phyloP scores from a whole-genome alignment of 306 rosid genomes.

The Hylodesmum podocarpum region DNA sequence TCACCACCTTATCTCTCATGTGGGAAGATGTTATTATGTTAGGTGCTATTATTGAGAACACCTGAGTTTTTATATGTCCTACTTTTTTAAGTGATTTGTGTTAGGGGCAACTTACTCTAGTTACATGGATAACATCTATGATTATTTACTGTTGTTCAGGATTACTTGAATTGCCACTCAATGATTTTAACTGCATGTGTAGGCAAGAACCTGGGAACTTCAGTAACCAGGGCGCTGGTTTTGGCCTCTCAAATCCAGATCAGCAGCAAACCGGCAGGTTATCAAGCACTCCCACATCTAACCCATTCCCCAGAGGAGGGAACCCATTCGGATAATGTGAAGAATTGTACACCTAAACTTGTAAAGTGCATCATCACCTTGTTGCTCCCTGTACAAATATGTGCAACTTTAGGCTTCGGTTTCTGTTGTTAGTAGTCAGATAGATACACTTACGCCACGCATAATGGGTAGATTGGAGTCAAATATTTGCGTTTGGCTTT shows the following conservation, averaged over 20 bases:
- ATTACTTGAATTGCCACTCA: conserved; percentile 15
- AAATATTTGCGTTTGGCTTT: conserved; percentile 33
- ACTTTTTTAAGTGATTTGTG: conserved; percentile 13
- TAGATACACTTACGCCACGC: conserved; percentile 24
- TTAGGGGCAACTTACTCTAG: neutral
- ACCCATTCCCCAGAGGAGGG: conserved; percentile 59
- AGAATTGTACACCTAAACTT: conserved; percentile 23
- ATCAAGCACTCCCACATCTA: conserved; percentile 55
- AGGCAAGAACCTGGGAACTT: conserved; percentile 64
- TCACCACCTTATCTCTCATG: neutral
- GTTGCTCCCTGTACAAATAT: conserved; percentile 49
- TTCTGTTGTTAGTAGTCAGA: conserved; percentile 9
- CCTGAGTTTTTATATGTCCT: neutral
- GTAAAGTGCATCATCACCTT: conserved; percentile 46
- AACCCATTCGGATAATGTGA: conserved; percentile 77
- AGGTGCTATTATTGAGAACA: neutral
- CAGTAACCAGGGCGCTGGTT: conserved; percentile 47
- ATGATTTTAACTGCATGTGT: conserved; percentile 23
- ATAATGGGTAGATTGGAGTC: conserved; percentile 33
- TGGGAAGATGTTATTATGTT: neutral
- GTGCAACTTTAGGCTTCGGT: conserved; percentile 49
- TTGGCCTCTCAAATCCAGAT: conserved; percentile 56
- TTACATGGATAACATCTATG: neutral
- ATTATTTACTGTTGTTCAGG: conserved; percentile 11
- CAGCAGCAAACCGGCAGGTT: conserved; percentile 56